Base-by-base conservation (phyloP, 805 yeast species). In the Grigorovia transvaalensis region DNA sequence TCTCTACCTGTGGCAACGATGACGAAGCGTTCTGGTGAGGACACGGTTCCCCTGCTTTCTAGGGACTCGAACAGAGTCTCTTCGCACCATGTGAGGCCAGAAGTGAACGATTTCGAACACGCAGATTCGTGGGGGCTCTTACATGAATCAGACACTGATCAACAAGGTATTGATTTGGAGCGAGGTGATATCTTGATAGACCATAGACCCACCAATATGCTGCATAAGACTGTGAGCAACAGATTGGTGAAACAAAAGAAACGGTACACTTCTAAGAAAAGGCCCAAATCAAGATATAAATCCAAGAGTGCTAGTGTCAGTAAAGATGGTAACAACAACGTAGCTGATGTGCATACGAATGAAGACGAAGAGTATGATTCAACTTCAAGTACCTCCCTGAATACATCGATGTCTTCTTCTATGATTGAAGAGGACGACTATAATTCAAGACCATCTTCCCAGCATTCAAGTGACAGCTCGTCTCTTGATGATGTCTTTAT, bases 401-500 rank as follows among this genome's bases (percentile, higher is more conserved):
- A 47, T 13, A 23, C 49, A 2, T 41, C 45, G 4, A 15, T n/a
- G n/a, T 46, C 53, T 2, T 27, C 47, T 2, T 49, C 51, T 12
- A 38, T 38, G 42, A 38, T 38, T 15, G 51, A 61, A 6, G 66
- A 61, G 19, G 64, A 63, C 5, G 69, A 67, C 48, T 66, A 69
- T 44, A 69, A 69, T 41, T 73, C 77, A 3, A 70, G 72, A 48
- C 77, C 77, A 1, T 69, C 73, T 1, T 68, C 75, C 0, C 27
- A 35, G 8, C 62, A 72, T 40, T 62, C 70, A 8, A 66, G 74
- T 1, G 80, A 78, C 50, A 78, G 80, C 43, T 82, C 95, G 0
- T 86, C 96, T 1, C 70, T 91, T 53, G 90, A 85, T 63, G 99
- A 91, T 68, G 99, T 91, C 27, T 91, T 96, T 62, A 81, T 88